Conservation (phyloP, 768 basidiomycete genomes). For the Dioszegia crocea region DNA sequence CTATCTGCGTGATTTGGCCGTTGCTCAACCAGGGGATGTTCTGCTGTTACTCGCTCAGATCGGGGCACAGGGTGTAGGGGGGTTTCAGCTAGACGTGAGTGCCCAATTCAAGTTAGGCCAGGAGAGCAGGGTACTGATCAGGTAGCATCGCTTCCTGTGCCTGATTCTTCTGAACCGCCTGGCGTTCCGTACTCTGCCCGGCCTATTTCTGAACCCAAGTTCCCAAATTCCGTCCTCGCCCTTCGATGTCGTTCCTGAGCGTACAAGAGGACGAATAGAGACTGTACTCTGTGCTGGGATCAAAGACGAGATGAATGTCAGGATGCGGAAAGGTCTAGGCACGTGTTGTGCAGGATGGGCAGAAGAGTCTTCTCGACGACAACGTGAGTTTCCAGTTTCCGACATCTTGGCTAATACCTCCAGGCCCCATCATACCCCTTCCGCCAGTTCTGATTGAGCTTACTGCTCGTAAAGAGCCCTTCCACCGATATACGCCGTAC, state of each 20-base stretch:
- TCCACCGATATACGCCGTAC: conserved; percentile 41
- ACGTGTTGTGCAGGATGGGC: conserved; percentile 35
- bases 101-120: neutral
- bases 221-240: conserved; percentile 27
- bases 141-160: conserved; percentile 35
- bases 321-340: conserved; percentile 40
- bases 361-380: conserved; percentile 24
- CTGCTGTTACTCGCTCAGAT: conserved; percentile 39
- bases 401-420: neutral
- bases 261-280: conserved; percentile 33
- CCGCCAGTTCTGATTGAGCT: conserved; percentile 39
- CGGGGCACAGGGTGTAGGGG: conserved; percentile 39
- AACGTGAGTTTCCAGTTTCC: conserved; percentile 21
- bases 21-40: conserved; percentile 25
- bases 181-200: conserved; percentile 31
- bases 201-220: conserved; percentile 30
- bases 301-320: conserved; percentile 37
- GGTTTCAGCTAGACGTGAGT: conserved; percentile 40
- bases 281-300: conserved; percentile 37
- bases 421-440: conserved; percentile 34
- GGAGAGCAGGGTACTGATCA: neutral
- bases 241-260: conserved; percentile 36
- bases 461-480: conserved; percentile 27
- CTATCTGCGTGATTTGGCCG: conserved; percentile 23
- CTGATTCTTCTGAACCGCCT: conserved; percentile 33